These are phyloP conservation scores for Hymenoscyphus albidus DNA, from an alignment of 2,329 filamentous ascomycete species.

Conservation along the genomic window DNA sequence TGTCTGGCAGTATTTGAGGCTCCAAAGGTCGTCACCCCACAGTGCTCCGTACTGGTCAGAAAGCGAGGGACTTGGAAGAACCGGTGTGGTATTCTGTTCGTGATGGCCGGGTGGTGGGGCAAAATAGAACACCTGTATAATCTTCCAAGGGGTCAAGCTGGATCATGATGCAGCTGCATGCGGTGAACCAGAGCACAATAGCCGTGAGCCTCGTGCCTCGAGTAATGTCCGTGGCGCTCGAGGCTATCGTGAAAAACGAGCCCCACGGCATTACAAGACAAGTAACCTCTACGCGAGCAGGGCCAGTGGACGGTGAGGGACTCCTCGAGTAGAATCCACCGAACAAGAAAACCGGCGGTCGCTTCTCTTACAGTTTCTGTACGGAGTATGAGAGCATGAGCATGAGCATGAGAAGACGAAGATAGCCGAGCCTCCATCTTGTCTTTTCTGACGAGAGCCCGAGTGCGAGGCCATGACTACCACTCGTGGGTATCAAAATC, in stretches of 20 bases:
- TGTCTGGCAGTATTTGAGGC: not conserved
- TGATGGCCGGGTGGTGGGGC: not conserved
- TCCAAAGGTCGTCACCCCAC: not conserved
- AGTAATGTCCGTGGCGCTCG: slow-evolving; percentile 1
- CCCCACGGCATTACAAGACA: not conserved
- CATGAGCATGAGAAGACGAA: too few species aligned
- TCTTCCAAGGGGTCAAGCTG: not conserved
- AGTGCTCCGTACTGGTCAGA: not conserved
- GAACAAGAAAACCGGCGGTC: not conserved
- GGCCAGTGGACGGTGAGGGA: not conserved
- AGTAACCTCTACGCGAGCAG: too few species aligned
- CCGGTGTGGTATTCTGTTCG: not conserved
- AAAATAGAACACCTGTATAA: not conserved
- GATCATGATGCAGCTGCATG: not conserved
- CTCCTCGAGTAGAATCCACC: not conserved
- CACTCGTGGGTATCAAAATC: not conserved
- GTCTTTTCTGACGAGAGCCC: not conserved
- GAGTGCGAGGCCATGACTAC: not conserved
- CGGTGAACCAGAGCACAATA: not conserved
- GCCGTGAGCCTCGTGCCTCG: not conserved
- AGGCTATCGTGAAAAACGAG: not conserved
- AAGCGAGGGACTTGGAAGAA: not conserved
- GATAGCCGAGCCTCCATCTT: not conserved
- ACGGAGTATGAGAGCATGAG: too few species aligned
- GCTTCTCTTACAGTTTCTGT: too few species aligned